Evolutionary conservation across 1,139 yeast genomes (phyloP).

Genomic region (Blastobotrys persicus): DNA sequence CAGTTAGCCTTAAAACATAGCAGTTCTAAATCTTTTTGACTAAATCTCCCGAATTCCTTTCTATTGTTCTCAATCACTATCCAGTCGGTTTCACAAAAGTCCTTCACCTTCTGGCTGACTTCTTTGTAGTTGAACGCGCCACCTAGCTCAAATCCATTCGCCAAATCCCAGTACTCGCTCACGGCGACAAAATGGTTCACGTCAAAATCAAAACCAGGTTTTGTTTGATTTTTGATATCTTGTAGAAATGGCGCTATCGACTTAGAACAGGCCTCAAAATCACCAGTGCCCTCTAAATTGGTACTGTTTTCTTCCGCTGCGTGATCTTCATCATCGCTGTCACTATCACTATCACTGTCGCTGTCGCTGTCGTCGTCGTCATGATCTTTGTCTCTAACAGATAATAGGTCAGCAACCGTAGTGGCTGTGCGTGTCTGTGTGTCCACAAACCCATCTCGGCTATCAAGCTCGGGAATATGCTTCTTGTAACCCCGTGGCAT

Average conservation of each 20-base stretch:
- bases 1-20: conserved; percentile 71
- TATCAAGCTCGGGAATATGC: conserved; percentile 4
- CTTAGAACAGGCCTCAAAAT: conserved; percentile 54
- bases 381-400: conserved; percentile 15
- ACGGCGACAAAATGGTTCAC: conserved; percentile 72
- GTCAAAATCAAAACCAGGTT: conserved; percentile 63
- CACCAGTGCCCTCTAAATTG: conserved; percentile 57
- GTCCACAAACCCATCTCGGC: conserved; percentile 9
- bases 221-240: conserved; percentile 31
- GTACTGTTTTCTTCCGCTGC: conserved; percentile 34
- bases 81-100: conserved; percentile 49
- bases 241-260: conserved; percentile 51
- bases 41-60: conserved; percentile 37
- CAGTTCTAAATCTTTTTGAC: conserved; percentile 45
- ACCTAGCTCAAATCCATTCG: conserved; percentile 45
- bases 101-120: conserved; percentile 47
- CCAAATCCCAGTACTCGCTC: conserved; percentile 79
- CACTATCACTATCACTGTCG: conserved; percentile 14
- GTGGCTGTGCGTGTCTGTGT: background rate
- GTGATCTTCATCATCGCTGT: conserved; percentile 10
- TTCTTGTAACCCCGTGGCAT: conserved; percentile 38
- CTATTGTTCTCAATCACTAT: conserved; percentile 27
- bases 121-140: conserved; percentile 40
- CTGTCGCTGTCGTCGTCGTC: conserved; percentile 16
- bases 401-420: no score